These are phyloP conservation scores for Kwoniella sp. DNA, from an alignment of 768 basidiomycete species.

Conservation along the genomic window DNA sequence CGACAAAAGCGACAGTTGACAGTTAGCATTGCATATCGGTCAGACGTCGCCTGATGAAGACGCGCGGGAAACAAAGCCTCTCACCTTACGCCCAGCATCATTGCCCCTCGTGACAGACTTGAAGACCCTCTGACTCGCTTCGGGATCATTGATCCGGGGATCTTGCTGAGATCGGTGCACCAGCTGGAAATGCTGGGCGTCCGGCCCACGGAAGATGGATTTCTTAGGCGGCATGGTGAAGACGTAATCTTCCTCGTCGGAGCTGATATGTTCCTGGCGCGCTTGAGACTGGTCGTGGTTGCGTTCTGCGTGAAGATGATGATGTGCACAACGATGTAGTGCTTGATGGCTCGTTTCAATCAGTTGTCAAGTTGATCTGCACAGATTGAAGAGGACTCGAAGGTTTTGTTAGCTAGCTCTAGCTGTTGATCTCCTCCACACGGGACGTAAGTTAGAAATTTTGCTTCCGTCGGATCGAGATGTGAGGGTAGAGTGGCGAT, in stretches of 20 bases:
- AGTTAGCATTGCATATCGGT: neutral
- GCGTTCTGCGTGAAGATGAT: no score
- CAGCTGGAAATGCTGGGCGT: slow-evolving; percentile 90
- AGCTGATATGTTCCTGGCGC: no score
- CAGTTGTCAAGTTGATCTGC: no score
- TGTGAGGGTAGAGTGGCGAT: no score
- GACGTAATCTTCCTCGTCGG: no score
- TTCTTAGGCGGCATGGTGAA: slow-evolving; percentile 48
- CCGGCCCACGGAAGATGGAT: slow-evolving; percentile 86
- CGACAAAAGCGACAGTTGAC: neutral
- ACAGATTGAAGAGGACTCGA: neutral
- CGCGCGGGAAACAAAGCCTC: slow-evolving; percentile 1
- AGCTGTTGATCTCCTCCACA: neutral
- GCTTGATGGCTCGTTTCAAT: no score
- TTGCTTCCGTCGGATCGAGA: slow-evolving; percentile 34
- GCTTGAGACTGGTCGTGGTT: no score
- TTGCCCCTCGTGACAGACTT: slow-evolving; percentile 78
- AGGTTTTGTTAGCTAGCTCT: neutral
- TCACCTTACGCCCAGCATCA: slow-evolving; percentile 63
- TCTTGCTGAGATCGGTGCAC: slow-evolving; percentile 95
- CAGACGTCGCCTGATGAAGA: neutral
- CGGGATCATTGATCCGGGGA: slow-evolving; percentile 90
- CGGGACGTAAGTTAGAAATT: slow-evolving; percentile 22
- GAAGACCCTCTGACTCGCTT: slow-evolving; percentile 84
- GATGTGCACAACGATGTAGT: no score